phyloP scores from a whole-genome alignment of 805 yeast genomes.

The Candida golubevii region DNA sequence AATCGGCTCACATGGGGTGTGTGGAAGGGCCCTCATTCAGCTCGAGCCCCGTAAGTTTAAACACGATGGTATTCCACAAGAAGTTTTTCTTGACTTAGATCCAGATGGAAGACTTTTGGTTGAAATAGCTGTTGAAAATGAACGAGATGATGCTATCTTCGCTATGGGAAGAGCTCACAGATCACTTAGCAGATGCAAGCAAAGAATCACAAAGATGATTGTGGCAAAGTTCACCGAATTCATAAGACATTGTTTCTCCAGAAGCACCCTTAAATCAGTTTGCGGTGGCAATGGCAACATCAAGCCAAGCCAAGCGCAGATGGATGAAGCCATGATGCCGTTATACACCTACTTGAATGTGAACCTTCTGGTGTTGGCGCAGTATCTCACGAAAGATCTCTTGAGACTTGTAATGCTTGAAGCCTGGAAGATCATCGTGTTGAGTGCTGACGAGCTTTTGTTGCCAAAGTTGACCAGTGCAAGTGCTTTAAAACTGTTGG shows the following conservation, averaged over 20 bases:
- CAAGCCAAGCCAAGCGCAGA: slow-evolving; percentile 42
- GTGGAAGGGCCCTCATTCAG: slow-evolving; percentile 60
- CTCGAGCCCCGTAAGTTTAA: slow-evolving; percentile 60
- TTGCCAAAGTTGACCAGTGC: slow-evolving; percentile 65
- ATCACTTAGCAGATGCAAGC: slow-evolving; percentile 57
- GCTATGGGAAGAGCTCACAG: slow-evolving; percentile 74
- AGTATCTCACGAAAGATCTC: slow-evolving; percentile 50
- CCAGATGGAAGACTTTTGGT: slow-evolving; percentile 65
- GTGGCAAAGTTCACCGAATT: slow-evolving; percentile 69
- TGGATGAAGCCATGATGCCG: slow-evolving; percentile 66
- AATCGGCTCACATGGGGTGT: slow-evolving; percentile 52
- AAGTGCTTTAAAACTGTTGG: slow-evolving; percentile 27
- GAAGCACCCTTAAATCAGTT: slow-evolving; percentile 50
- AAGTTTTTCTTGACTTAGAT: slow-evolving; percentile 54
- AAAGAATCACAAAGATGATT: slow-evolving; percentile 61
- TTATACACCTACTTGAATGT: slow-evolving; percentile 69
- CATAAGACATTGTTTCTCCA: slow-evolving; percentile 55
- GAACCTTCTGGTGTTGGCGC: slow-evolving; percentile 61
- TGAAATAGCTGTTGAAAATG: slow-evolving; percentile 73
- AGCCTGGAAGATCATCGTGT: slow-evolving; percentile 74
- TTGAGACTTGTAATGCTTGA: slow-evolving; percentile 64
- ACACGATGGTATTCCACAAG: slow-evolving; percentile 66
- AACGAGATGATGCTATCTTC: slow-evolving; percentile 74
- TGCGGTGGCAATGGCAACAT: slow-evolving; percentile 48
- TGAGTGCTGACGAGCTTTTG: slow-evolving; percentile 63